These are phyloP conservation scores for Macadamia tetraphylla DNA, from an alignment of 164 flowering plant genomes.

Conservation along the genomic window DNA sequence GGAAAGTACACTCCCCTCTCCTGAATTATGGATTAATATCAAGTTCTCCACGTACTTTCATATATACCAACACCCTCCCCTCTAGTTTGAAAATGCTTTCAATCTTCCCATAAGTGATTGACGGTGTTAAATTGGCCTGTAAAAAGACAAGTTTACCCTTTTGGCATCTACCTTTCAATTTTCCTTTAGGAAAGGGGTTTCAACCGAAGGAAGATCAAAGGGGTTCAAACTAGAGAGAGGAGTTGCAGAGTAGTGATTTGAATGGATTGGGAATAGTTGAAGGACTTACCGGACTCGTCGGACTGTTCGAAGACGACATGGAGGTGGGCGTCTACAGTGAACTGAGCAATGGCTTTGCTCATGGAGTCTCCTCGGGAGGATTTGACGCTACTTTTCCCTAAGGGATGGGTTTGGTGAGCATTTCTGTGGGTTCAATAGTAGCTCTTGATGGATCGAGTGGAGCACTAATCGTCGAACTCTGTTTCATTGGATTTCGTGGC, in stretches of 20 bases:
- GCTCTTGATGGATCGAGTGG: neutral
- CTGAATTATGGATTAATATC: no score
- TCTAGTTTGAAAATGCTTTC: no score
- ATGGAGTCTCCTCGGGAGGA: conserved; percentile 26
- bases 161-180: no score
- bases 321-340: conserved; percentile 76
- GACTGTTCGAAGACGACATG: conserved; percentile 90
- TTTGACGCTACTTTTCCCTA: conserved; percentile 27
- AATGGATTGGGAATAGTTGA: conserved; percentile 77
- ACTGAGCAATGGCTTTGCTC: conserved; percentile 80
- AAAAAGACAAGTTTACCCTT: no score
- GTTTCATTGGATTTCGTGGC: neutral
- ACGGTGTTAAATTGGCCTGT: no score
- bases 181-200: no score
- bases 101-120: no score
- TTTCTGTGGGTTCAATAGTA: neutral
- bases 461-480: neutral
- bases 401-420: conserved; percentile 30
- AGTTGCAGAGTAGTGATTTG: conserved; percentile 39
- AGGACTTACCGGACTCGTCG: conserved; percentile 79
- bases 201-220: no score
- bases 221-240: no score
- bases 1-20: no score
- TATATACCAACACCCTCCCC: no score
- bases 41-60: no score